phyloP scores from a whole-genome alignment of 352 stramenopile species.

The Phytophthora palmivora region DNA sequence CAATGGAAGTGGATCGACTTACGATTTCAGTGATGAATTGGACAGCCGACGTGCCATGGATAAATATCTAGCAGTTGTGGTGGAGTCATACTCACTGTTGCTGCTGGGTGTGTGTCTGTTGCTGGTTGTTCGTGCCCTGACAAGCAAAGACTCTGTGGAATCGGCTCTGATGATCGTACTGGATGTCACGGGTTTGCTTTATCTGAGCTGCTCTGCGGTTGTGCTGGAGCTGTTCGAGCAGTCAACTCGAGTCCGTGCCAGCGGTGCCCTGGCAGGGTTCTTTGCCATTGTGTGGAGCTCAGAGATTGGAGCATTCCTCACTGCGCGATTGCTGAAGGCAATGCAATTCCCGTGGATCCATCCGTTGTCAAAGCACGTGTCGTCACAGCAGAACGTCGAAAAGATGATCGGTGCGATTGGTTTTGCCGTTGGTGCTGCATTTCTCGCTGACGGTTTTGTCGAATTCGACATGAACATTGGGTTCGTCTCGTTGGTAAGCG shows the following conservation, averaged over 20 bases:
- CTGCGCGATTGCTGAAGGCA: constrained; percentile 52
- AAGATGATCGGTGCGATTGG: constrained; percentile 57
- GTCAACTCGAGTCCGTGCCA: constrained; percentile 30
- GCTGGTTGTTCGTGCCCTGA: constrained; percentile 54
- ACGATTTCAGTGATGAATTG: constrained; percentile 8
- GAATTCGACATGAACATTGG: constrained; percentile 45
- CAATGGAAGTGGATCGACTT: constrained; percentile 10
- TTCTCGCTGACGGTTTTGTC: constrained; percentile 39
- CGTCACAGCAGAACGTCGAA: constrained; percentile 66
- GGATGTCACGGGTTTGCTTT: constrained; percentile 59
- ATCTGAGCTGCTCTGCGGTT: constrained; percentile 48
- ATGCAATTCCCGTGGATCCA: constrained; percentile 67
- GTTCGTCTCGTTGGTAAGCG: constrained; percentile 41
- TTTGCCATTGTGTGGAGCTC: constrained; percentile 64
- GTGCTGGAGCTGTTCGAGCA: constrained; percentile 63
- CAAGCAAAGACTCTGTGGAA: constrained; percentile 72
- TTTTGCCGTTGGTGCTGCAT: constrained; percentile 45
- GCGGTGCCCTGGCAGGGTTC: constrained; percentile 50
- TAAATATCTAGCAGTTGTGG: constrained; percentile 47
- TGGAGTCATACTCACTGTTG: constrained; percentile 67
- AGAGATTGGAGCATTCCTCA: constrained; percentile 62
- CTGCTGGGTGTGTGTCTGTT: constrained; percentile 49
- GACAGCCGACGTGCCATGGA: constrained; percentile 30
- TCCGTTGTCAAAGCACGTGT: constrained; percentile 52
- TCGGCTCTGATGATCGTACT: constrained; percentile 62